Conservation (phyloP, 2,329 filamentous ascomycete species). For the Pestalotiopsis fici region DNA sequence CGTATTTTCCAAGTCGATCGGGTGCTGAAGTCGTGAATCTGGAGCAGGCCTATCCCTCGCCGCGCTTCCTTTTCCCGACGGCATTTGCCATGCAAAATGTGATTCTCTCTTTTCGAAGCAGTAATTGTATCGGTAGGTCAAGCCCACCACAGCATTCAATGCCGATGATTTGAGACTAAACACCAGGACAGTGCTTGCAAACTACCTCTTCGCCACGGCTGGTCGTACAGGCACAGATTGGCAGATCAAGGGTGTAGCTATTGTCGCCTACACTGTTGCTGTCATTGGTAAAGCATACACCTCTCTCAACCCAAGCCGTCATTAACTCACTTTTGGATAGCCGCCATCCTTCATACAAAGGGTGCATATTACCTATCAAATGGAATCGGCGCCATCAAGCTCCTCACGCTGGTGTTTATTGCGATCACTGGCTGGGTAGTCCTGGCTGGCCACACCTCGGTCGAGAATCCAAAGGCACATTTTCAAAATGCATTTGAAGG, state of each 20-base stretch:
- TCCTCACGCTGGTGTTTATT: conserved; percentile 52
- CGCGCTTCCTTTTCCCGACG: conserved; percentile 64
- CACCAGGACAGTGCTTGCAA: neutral
- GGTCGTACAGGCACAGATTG: conserved; percentile 3
- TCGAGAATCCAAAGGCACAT: conserved; percentile 44
- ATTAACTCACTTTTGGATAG: conserved; percentile 17
- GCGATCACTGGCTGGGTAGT: conserved; percentile 50
- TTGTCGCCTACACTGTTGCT: conserved; percentile 9
- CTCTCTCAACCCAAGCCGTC: neutral
- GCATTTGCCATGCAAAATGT: conserved; percentile 66
- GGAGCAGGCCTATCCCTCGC: conserved; percentile 67
- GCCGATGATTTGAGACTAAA: neutral
- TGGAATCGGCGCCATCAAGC: conserved; percentile 47
- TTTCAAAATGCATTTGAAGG: conserved; percentile 48
- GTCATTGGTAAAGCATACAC: neutral
- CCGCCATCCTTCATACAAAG: conserved; percentile 46
- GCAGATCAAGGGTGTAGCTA: conserved; percentile 10
- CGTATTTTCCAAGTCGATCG: conserved; percentile 67
- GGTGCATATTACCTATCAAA: conserved; percentile 46
- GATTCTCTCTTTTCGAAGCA: conserved; percentile 64
- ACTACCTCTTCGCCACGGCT: conserved; percentile 7
- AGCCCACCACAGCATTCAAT: too few species aligned
- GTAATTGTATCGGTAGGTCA: conserved; percentile 57
- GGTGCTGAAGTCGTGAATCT: conserved; percentile 69
- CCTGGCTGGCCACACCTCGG: conserved; percentile 46